Conservation (phyloP, 225 moss, liverwort and hornwort genomes). For the Climacium dendroides region DNA sequence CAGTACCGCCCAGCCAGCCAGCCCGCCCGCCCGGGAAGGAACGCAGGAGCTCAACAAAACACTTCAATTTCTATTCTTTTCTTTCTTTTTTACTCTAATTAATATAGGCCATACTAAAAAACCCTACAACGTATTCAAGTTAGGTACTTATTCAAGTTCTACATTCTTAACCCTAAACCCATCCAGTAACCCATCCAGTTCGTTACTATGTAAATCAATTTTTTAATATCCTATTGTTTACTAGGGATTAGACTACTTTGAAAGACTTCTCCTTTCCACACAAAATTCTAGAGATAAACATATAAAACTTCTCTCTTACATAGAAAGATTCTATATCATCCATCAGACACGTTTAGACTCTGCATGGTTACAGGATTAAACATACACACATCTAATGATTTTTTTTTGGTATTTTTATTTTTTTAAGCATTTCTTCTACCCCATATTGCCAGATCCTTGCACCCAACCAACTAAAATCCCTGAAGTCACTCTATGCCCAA, state of each 20-base stretch:
- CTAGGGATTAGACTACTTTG: no score
- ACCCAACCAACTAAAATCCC: neutral
- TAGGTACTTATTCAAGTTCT: neutral
- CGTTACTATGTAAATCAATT: no score
- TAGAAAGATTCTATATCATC: fast-evolving
- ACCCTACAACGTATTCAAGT: neutral
- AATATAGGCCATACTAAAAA: neutral
- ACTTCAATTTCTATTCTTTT: neutral
- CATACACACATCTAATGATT: fast-evolving
- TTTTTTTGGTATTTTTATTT: no score
- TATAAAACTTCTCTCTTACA: fast-evolving
- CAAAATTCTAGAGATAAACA: neutral
- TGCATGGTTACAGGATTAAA: fast-evolving
- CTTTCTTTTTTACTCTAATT: neutral
- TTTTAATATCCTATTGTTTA: no score
- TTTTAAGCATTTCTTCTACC: neutral
- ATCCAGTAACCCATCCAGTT: no score
- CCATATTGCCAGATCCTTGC: neutral
- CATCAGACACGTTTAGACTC: fast-evolving
- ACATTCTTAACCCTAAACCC: no score
- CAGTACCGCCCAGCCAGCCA: neutral
- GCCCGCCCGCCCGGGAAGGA: neutral
- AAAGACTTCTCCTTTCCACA: fast-evolving
- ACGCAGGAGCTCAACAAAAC: neutral
- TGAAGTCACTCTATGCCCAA: neutral